Evolutionary conservation across 345 rosid genomes (phyloP).

Genomic region (Eucalyptus pumila): DNA sequence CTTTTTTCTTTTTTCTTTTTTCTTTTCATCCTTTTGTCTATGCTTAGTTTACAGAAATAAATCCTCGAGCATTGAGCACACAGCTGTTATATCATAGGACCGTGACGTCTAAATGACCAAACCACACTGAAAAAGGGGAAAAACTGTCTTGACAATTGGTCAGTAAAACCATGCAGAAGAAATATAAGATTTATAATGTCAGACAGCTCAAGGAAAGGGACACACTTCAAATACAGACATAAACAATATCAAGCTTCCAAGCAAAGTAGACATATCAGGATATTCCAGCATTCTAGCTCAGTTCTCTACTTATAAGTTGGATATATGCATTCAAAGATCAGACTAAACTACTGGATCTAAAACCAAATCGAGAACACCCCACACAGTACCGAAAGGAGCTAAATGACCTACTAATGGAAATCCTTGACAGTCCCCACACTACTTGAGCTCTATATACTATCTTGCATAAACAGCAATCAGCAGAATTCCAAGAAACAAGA

Average conservation of each 20-base stretch:
- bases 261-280: not conserved
- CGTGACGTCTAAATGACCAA: not conserved
- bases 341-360: not conserved
- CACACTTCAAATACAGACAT: not conserved
- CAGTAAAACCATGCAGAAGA: not conserved
- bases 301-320: not conserved
- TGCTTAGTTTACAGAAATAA: not conserved
- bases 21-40: not conserved
- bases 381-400: not conserved
- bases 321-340: not conserved
- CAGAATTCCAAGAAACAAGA: not conserved
- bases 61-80: not conserved
- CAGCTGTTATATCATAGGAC: not conserved
- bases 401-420: not conserved
- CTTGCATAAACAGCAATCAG: not conserved
- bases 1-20: not conserved
- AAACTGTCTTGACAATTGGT: not conserved
- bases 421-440: not conserved
- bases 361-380: not conserved
- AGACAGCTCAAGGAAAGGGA: not conserved
- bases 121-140: not conserved
- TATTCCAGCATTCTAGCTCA: not conserved
- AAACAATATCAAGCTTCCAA: not conserved
- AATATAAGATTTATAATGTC: not conserved
- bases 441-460: not conserved